phyloP scores from a whole-genome alignment of 2,329 filamentous ascomycete genomes.

The Cordyceps militaris region DNA sequence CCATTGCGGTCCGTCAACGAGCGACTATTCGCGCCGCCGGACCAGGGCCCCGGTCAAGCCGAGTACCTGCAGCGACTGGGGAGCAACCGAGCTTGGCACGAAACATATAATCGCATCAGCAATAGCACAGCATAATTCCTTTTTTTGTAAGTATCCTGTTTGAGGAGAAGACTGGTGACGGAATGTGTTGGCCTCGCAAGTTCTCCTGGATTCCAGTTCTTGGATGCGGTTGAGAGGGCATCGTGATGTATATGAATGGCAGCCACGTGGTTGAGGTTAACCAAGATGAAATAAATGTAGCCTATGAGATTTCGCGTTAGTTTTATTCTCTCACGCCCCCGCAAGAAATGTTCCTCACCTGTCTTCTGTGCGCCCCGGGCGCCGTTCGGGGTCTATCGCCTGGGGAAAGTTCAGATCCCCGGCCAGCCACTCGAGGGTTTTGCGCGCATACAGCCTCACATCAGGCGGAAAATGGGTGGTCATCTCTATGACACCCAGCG shows the following conservation, averaged over 20 bases:
- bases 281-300: slow-evolving; percentile 14
- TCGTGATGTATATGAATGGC: not conserved
- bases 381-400: slow-evolving; percentile 10
- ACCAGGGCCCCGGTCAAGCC: not conserved
- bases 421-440: slow-evolving; percentile 18
- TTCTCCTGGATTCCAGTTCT: not conserved
- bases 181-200: not conserved
- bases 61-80: no score
- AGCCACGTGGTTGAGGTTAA: not conserved
- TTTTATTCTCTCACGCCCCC: not conserved
- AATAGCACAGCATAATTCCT: no score
- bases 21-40: not conserved
- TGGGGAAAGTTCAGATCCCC: slow-evolving; percentile 19
- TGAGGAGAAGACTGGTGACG: no score
- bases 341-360: not conserved
- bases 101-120: no score
- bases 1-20: not conserved
- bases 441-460: slow-evolving; percentile 13
- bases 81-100: no score
- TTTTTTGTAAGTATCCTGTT: no score
- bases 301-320: not conserved
- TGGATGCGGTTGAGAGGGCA: not conserved
- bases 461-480: slow-evolving; percentile 10
- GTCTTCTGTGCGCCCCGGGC: slow-evolving; percentile 12
- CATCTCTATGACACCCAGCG: slow-evolving; percentile 18